Evolutionary conservation across 768 basidiomycete species (phyloP).

Genomic region (Tulasnella sp.): DNA sequence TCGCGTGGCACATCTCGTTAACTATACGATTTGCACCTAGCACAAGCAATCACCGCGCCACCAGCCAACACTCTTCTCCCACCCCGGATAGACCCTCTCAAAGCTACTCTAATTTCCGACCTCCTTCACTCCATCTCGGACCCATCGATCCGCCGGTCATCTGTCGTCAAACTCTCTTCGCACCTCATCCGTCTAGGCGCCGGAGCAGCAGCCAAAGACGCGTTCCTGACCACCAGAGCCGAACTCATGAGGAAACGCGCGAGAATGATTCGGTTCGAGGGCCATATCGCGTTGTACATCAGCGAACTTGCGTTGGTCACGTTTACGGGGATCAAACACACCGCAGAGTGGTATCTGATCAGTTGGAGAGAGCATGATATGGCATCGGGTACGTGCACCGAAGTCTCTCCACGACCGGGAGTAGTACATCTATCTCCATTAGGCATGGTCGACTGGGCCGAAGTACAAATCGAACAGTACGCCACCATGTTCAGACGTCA

Average conservation of each 20-base stretch:
- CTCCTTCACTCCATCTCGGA: slow-evolving; percentile 63
- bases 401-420: not conserved
- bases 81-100: slow-evolving; percentile 52
- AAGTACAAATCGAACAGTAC: slow-evolving; percentile 68
- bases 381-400: slow-evolving; percentile 58
- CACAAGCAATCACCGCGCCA: slow-evolving; percentile 31
- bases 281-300: slow-evolving; percentile 73
- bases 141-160: slow-evolving; percentile 63
- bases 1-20: not conserved
- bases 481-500: slow-evolving; percentile 80
- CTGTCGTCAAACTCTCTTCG: slow-evolving; percentile 55
- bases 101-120: slow-evolving; percentile 52
- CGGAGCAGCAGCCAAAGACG: slow-evolving; percentile 61
- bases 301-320: slow-evolving; percentile 77
- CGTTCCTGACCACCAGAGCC: slow-evolving; percentile 69
- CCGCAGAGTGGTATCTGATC: slow-evolving; percentile 93
- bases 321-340: slow-evolving; percentile 93
- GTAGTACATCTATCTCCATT: not conserved
- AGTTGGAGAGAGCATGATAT: slow-evolving; percentile 94
- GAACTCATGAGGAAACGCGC: slow-evolving; percentile 63
- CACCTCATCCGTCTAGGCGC: slow-evolving; percentile 65
- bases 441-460: slow-evolving; percentile 96
- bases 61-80: slow-evolving; percentile 33
- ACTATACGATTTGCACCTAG: not conserved
- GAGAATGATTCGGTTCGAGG: slow-evolving; percentile 83